phyloP scores from a whole-genome alignment of 345 rosid genomes.

The Diplotaxis tenuifolia region DNA sequence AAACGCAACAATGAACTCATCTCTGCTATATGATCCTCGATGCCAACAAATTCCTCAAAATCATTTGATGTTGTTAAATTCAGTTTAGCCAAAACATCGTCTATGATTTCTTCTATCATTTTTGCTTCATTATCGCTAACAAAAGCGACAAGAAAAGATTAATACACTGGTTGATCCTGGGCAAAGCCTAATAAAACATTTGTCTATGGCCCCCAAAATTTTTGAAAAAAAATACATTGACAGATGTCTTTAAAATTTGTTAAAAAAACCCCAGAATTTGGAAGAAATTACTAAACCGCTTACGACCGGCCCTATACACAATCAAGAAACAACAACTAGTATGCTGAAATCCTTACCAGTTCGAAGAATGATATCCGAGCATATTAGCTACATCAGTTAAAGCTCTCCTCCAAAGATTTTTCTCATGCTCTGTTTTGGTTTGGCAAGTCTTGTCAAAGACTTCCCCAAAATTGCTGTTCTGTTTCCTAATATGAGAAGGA shows the following conservation, averaged over 20 bases:
- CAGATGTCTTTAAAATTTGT: too few relatives aligned
- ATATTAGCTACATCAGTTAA: not conserved
- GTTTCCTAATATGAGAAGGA: slow-evolving; percentile 3
- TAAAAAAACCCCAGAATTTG: too few relatives aligned
- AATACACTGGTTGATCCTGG: not conserved
- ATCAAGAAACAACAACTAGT: not conserved
- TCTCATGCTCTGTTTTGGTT: not conserved
- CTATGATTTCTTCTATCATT: not conserved
- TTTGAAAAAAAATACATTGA: too few relatives aligned
- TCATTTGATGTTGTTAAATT: not conserved
- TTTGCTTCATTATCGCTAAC: not conserved
- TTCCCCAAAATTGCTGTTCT: not conserved
- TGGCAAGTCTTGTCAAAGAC: not conserved
- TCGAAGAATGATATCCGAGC: not conserved
- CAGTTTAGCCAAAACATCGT: not conserved
- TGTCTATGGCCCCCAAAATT: too few relatives aligned
- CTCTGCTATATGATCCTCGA: slow-evolving; percentile 4
- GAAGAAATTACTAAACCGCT: too few relatives aligned
- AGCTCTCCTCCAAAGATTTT: not conserved
- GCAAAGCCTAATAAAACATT: too few relatives aligned
- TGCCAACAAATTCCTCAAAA: not conserved
- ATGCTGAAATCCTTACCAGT: not conserved
- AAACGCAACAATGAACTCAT: not conserved
- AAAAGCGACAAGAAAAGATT: not conserved
- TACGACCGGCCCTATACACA: not conserved